Evolutionary conservation across 2,329 filamentous ascomycete species (phyloP), one percentile per base, ranked within the genome.

Genomic region (Claviceps maximensis): DNA sequence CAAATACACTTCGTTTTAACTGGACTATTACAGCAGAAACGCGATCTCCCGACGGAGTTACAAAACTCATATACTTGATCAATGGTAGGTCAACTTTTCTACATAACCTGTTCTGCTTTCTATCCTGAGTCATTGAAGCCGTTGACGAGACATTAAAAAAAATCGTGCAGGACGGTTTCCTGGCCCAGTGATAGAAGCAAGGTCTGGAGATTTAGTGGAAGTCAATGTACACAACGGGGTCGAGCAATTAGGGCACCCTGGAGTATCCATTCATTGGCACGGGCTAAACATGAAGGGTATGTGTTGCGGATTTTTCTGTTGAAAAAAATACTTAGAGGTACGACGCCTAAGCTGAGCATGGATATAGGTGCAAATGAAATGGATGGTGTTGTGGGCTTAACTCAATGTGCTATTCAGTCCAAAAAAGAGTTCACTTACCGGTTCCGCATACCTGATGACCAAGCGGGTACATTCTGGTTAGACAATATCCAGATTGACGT

Each of bases 261-360:
- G 56, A 15, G 80, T 83, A 2, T 75, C 75, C 47, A 70, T 87
- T 15, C 84, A 87, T 60, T 87, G 82, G 69, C 84, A 87, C 60
- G 84, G 84, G 19, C 71, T 87, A 56, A 79, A 78, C 59, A 82
- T 85, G 65, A 77, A 77, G 57, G 77, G 78, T 38, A 51, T 10
- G 52, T 29, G 52, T 29, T 7, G 19, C 7, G 23, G 23, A 8
- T 33, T 19, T 21, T 13, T 15, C 21, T 17, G 5, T 19, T 23
- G n/a, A 17, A 17, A 25, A 2, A 38, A 10, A 33, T 10, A 33
- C 9, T 29, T 4, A 29, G 31, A 4, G 13, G 38, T 27, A 33
- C 23, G 29, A 10, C 12, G 17, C 21, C 46, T 49, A 12, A 47
- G n/a, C 38, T 44, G 27, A 50, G 10, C 23, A 13, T n/a, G 17